phyloP scores from a whole-genome alignment of 192 early-diverging fungal genomes.

The Coemansia sp. region DNA sequence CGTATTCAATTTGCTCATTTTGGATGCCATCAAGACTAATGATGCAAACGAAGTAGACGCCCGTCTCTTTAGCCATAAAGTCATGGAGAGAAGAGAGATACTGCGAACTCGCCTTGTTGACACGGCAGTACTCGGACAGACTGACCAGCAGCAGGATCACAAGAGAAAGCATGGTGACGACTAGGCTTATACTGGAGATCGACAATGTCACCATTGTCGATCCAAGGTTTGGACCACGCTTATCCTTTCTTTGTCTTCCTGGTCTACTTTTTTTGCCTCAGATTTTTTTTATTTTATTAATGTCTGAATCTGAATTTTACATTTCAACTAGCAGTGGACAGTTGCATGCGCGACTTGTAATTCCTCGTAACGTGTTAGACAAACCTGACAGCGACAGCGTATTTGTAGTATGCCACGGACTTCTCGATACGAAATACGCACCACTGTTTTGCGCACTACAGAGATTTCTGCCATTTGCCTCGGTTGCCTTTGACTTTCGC shows the following conservation, averaged over 20 bases:
- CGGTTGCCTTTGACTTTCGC: conserved; percentile 59
- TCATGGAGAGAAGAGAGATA: too few relatives aligned
- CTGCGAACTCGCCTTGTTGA: too few relatives aligned
- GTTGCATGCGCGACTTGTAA: conserved; percentile 24
- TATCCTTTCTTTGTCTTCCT: not conserved
- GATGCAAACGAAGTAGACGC: too few relatives aligned
- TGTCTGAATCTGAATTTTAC: conserved; percentile 10
- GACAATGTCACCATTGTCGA: too few relatives aligned
- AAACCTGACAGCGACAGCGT: conserved; percentile 9
- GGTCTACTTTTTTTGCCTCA: too few relatives aligned
- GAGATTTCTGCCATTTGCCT: conserved; percentile 20
- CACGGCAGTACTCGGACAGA: too few relatives aligned
- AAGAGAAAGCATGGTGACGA: too few relatives aligned
- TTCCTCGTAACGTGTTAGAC: conserved; percentile 6
- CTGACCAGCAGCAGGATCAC: too few relatives aligned
- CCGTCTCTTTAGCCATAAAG: too few relatives aligned
- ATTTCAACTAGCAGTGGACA: not conserved
- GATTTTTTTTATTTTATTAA: conserved; percentile 6
- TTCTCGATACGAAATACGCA: conserved; percentile 54
- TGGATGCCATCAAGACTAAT: too few relatives aligned
- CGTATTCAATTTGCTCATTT: too few relatives aligned
- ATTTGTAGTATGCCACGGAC: conserved; percentile 60
- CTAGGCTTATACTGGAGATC: too few relatives aligned
- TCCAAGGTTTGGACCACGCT: not conserved
- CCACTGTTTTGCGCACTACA: conserved; percentile 35